These are phyloP conservation scores for Chloropicon primus DNA, from an alignment of 139 green algal species.

Conservation along the genomic window DNA sequence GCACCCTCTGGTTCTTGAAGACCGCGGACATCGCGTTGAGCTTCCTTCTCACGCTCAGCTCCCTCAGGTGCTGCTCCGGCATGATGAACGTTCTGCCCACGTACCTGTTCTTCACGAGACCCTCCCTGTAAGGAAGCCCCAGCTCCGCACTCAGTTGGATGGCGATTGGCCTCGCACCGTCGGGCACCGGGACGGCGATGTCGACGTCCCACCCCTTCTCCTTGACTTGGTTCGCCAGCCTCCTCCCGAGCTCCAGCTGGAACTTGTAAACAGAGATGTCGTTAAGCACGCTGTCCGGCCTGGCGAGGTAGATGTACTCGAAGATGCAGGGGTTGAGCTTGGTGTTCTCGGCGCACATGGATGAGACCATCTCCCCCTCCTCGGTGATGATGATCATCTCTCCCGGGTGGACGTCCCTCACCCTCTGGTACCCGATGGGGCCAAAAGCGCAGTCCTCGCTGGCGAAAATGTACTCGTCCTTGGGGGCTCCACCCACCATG, in stretches of 20 bases:
- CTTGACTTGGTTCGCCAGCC: slow-evolving; percentile 63
- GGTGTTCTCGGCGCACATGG: slow-evolving; percentile 41
- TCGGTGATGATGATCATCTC: slow-evolving; percentile 89
- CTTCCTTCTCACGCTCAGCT: slow-evolving; percentile 89
- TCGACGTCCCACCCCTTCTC: slow-evolving; percentile 72
- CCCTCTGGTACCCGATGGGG: slow-evolving; percentile 84
- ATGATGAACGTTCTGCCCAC: slow-evolving; percentile 99
- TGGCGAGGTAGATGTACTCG: slow-evolving; percentile 98
- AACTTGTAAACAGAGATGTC: slow-evolving; percentile 95
- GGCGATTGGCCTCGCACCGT: slow-evolving; percentile 70
- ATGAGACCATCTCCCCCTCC: slow-evolving; percentile 56
- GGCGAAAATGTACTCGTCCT: slow-evolving; percentile 81
- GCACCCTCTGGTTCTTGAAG: slow-evolving; percentile 77
- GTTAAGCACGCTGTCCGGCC: slow-evolving; percentile 81
- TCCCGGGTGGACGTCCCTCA: slow-evolving; percentile 79
- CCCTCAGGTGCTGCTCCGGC: slow-evolving; percentile 78
- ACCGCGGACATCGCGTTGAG: slow-evolving; percentile 91
- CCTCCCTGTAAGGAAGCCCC: slow-evolving; percentile 83
- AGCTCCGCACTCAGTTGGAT: slow-evolving; percentile 70
- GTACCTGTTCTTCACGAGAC: slow-evolving; percentile 80
- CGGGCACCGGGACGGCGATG: slow-evolving; percentile 84
- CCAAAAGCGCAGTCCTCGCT: slow-evolving; percentile 96
- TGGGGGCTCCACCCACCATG: slow-evolving; percentile 14
- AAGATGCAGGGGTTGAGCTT: slow-evolving; percentile 85
- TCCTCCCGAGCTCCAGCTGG: slow-evolving; percentile 70